Evolutionary conservation across 768 basidiomycete genomes (phyloP).

Genomic region (Dioszegia crocea): DNA sequence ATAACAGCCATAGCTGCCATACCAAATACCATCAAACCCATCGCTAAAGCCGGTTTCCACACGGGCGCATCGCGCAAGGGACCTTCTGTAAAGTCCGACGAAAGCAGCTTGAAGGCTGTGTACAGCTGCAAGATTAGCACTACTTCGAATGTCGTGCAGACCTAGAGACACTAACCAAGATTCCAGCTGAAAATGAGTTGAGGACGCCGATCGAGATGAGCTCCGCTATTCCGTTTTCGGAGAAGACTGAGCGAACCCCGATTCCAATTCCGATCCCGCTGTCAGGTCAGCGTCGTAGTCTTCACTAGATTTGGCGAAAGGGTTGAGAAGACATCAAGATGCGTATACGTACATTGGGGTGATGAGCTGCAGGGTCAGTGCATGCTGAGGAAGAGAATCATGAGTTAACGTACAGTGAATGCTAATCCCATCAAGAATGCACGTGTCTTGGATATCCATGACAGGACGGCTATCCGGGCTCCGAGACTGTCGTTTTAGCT

Average conservation of each 20-base stretch:
- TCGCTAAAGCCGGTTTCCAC: constrained; percentile 24
- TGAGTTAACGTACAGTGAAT: constrained; percentile 28
- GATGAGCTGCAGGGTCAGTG: constrained; percentile 5
- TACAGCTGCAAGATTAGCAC: constrained; percentile 17
- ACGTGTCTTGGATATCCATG: constrained; percentile 21
- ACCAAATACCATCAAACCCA: constrained; percentile 24
- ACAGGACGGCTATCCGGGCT: constrained; percentile 39
- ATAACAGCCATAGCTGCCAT: constrained; percentile 41
- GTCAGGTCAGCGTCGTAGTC: not conserved
- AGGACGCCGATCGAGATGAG: constrained; percentile 45
- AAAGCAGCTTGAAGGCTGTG: constrained; percentile 35
- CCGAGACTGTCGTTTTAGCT: constrained; percentile 15
- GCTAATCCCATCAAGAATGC: constrained; percentile 35
- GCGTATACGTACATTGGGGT: not conserved
- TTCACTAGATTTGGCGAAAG: not conserved
- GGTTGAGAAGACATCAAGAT: not conserved
- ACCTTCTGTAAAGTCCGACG: constrained; percentile 32
- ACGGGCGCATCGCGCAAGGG: constrained; percentile 26
- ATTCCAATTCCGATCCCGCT: constrained; percentile 47
- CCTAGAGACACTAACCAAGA: constrained; percentile 16
- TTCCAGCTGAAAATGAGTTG: constrained; percentile 44
- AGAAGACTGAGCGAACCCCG: constrained; percentile 40
- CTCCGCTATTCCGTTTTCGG: constrained; percentile 35
- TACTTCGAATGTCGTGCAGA: not conserved
- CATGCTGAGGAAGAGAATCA: not conserved